Base-by-base conservation (phyloP, 176 grass and related monocot genomes). In the Oryza nivara region DNA sequence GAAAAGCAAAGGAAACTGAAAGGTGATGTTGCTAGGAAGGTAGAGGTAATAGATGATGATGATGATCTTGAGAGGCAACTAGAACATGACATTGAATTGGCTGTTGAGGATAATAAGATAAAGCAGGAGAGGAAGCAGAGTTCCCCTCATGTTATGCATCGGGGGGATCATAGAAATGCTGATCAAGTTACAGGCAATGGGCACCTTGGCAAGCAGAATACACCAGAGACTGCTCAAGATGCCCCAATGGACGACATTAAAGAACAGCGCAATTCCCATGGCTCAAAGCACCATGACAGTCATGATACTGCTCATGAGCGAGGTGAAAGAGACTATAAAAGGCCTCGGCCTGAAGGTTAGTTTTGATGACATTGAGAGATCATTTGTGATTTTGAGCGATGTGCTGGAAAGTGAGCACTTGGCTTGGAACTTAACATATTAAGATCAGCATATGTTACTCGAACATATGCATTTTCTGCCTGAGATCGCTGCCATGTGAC, bases 31-130 rank as follows among this genome's bases (percentile, higher is more conserved):
- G 70, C 88, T 44, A 82, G 56, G 82, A 97, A 93, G 54, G 67
- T 80, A 69, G 89, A 94, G 89, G 16, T 86, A 36, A 81, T 94
- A 23, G 89, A 98, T 88, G 95, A 97, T 67, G 95, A 97, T 15
- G 92, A 97, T 70, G 73, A 92, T 67, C 91, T 97, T 60, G 95
- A 97, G 90, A 93, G 90, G 73, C 92, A 97, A 67, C 76, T 97
- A 73, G 95, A 97, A 75, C 90, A 95, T 86, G 95, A 88, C 72
- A 84, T 97, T 71, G 95, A 97, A 77, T 91, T 94, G 75, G 92
- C 95, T 85, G 88, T 80, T 72, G 88, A 90, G 75, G 92, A 86
- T 79, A 89, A 97, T 82, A 94, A 89, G 75, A 77, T 79, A 30
- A 90, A 91, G 79, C 84, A 86, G 15, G 91, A 84, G 30, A 77